A percentile compares a stretch with the other conserved stretches of the same genome.
Evolutionary conservation across 1,284 basidiomycete species (phyloP).

Genomic region (Ceratobasidium sp.): DNA sequence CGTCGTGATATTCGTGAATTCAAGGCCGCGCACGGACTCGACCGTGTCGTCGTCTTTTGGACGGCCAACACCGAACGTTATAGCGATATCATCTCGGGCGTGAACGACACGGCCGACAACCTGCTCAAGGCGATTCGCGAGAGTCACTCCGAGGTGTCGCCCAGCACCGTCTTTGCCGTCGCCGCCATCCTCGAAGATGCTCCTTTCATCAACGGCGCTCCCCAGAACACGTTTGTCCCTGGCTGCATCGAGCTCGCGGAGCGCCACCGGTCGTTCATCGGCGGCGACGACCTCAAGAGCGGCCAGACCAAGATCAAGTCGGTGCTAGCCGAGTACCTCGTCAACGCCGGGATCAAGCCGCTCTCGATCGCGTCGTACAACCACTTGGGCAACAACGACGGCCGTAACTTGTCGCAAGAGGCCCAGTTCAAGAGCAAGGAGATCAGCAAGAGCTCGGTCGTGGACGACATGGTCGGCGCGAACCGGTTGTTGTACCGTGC

Average conservation of each 20-base stretch:
- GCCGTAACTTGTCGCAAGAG: constrained; percentile 92
- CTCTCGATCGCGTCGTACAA: constrained; percentile 98
- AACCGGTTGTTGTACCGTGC: constrained; percentile 95
- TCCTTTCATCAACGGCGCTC: constrained; percentile 97
- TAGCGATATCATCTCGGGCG: constrained; percentile 92
- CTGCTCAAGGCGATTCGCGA: constrained; percentile 85
- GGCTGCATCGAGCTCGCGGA: constrained; percentile 95
- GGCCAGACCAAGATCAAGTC: constrained; percentile 96
- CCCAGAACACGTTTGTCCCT: constrained; percentile 99
- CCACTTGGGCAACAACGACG: constrained; percentile 99
- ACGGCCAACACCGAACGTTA: constrained; percentile 99
- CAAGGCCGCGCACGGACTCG: constrained; percentile 86
- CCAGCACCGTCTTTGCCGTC: constrained; percentile 95
- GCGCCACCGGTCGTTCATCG: constrained; percentile 91
- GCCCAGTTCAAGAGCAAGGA: constrained; percentile 98
- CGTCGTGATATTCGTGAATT: constrained; percentile 94
- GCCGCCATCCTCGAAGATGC: constrained; percentile 95
- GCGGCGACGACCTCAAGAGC: constrained; percentile 97
- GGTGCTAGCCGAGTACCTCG: constrained; percentile 96
- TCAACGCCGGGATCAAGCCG: constrained; percentile 99
- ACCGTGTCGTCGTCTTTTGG: constrained; percentile 94
- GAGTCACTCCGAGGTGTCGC: constrained; percentile 93
- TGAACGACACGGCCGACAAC: constrained; percentile 95
- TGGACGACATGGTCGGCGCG: constrained; percentile 96
- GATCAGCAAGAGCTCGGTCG: constrained; percentile 95